Evolutionary conservation across 257 asterid species (phyloP), one percentile per base, ranked within the genome.

Genomic region (Solanum etuberosum): DNA sequence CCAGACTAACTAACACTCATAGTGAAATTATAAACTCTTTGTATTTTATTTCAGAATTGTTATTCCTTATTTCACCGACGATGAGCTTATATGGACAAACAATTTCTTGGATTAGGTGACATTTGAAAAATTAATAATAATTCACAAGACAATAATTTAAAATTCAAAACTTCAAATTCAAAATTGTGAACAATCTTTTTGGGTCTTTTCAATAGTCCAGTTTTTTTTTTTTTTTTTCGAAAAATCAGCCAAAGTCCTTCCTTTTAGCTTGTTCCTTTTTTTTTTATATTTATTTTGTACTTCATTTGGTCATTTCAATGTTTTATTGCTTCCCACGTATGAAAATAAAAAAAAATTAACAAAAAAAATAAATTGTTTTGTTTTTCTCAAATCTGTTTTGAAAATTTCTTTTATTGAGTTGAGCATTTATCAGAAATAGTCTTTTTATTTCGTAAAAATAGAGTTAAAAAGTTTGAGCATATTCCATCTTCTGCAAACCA

Each of bases 1-100:
- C 0, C 11, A 1, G 4, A 29, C 16, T 29, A 29, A 29, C 2
- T 5, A 12, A 25, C 12, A 65, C 0, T 0, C 0, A 1, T 65
- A 65, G 4, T 25, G 3, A 23, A 61, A 5, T 23, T 3, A 23
- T 7, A n/a, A 23, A 61, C 23, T 61, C 0, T 61, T 61, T 0
- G 2, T 9, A 10, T n/a, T 63, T 63, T 63, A n/a, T n/a, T 23
- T 23, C 0, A 11, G 0, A 63, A 63, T 63, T 63, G 6, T n/a
- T 63, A n/a, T 63, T n/a, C 1, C 2, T 63, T 63, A 25, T 63
- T 3, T 20, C 35, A 65, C 20, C 35, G 1, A 65, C 4, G 9
- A 18, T 72, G 46, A 34, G 9, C 40, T 31, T 73, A 37, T 73
- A 72, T 37, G 32, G 21, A 37, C 57, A 74, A 74, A 3, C 27